Evolutionary conservation across 1,139 yeast genomes (phyloP), one percentile per base, ranked within the genome.

Genomic region (Blastobotrys ciferrii): DNA sequence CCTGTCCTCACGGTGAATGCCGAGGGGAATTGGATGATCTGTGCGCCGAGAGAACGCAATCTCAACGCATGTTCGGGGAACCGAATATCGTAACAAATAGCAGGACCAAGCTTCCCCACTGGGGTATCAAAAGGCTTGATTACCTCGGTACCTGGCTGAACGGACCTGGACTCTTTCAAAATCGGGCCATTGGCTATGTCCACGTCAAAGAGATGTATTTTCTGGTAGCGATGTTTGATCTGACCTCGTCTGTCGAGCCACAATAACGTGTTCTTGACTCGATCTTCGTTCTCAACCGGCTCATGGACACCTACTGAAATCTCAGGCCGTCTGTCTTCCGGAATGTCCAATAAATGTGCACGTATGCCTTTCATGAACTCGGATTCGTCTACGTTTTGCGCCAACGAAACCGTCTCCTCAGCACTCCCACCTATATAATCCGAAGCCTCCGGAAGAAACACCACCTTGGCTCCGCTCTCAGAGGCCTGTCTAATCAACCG

Each of bases 1-100:
- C 98, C 98, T 0, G 98, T 92, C 58, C 83, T 80, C 60, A 86
- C 79, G 0, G 98, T 91, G 70, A 94, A 92, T 0, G 98, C 98
- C 35, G 95, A 84, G 0, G 98, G 98, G 59, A 73, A 92, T 1
- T 91, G 77, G 25, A 92, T 60, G 28, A 92, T 69, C 50, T 88
- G 77, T 0, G 97, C 96, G 1, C 97, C 97, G 39, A 72, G 60
- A 18, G 78, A 64, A 37, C 96, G 73, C 39, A 87, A 70, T 40
- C 80, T 66, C 32, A 85, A 62, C 1, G 92, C 81, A 45, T 85
- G 69, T 64, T 91, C 97, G 0, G 96, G 96, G 65, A 91, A 91
- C 55, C 98, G 72, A 36, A 92, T 78, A 64, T 88, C 96, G 62
- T 88, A 89, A 65, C 97, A 89, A 33, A 87, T 85, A 1, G 84